phyloP scores from a whole-genome alignment of 2,329 filamentous ascomycete genomes.

The Zymoseptoria brevis region DNA sequence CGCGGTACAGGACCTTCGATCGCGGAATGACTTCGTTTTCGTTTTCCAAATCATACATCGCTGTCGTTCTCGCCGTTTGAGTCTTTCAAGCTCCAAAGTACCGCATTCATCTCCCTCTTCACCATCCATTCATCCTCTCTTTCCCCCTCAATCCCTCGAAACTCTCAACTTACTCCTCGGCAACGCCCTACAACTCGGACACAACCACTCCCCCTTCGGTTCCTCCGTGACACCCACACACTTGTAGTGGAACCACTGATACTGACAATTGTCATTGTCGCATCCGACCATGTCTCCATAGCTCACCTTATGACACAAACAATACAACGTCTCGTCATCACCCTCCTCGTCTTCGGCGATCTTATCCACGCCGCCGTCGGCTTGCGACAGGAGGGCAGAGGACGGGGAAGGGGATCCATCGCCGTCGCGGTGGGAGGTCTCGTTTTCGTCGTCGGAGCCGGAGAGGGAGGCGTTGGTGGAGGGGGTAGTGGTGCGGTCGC shows the following conservation, averaged over 20 bases:
- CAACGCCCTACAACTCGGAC: constrained; percentile 32
- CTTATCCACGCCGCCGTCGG: constrained; percentile 21
- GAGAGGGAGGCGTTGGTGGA: constrained; percentile 25
- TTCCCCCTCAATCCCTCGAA: constrained; percentile 5
- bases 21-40: no score
- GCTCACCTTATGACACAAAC: constrained; percentile 72
- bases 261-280: constrained; percentile 72
- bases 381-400: constrained; percentile 22
- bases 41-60: no score
- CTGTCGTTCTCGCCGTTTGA: no score
- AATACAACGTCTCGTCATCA: constrained; percentile 58
- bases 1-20: no score
- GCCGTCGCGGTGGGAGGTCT: not conserved
- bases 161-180: constrained; percentile 23
- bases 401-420: constrained; percentile 23
- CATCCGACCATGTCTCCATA: constrained; percentile 86
- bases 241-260: constrained; percentile 83
- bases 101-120: no score
- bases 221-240: constrained; percentile 45
- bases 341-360: constrained; percentile 31
- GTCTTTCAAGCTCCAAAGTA: no score
- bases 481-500: constrained; percentile 25
- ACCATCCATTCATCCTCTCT: not conserved
- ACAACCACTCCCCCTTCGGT: constrained; percentile 45
- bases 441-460: constrained; percentile 17